Conservation (phyloP, 2,329 filamentous ascomycete genomes). For the Sporothrix dimorphospora region DNA sequence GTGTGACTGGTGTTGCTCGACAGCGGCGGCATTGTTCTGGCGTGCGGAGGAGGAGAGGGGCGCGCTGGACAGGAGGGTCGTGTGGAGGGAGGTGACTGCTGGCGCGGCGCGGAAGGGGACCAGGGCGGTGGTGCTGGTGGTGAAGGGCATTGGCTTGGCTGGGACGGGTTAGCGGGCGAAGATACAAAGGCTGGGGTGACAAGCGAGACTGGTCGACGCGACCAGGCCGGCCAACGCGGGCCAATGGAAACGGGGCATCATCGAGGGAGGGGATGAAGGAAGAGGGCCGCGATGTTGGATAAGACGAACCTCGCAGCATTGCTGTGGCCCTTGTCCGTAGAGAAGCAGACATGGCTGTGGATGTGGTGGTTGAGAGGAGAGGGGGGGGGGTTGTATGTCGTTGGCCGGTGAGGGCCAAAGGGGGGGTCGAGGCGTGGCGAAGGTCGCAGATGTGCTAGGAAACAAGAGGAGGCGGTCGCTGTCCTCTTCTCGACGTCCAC, state of each 20-base stretch:
- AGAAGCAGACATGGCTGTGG: constrained; percentile 50
- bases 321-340: constrained; percentile 56
- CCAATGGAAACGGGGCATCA: neutral
- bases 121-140: constrained; percentile 50
- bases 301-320: constrained; percentile 54
- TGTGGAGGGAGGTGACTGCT: constrained; percentile 42
- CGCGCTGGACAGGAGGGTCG: constrained; percentile 59
- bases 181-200: neutral
- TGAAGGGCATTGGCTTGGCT: constrained; percentile 63
- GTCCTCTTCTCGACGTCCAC: constrained; percentile 1
- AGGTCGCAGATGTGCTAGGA: neutral
- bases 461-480: neutral
- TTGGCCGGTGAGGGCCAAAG: constrained; percentile 15
- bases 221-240: neutral
- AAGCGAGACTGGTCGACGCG: neutral
- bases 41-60: constrained; percentile 68
- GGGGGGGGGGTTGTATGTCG: constrained; percentile 2
- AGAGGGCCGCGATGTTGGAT: neutral
- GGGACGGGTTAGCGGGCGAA: constrained; percentile 24
- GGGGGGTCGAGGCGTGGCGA: neutral
- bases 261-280: neutral
- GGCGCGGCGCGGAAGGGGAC: constrained; percentile 64
- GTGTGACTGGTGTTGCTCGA: constrained; percentile 49
- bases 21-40: constrained; percentile 62
- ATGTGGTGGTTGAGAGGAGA: constrained; percentile 16